Evolutionary conservation across 352 stramenopile species (phyloP), one percentile per base, ranked within the genome.

Genomic region (Peronospora farinosa): DNA sequence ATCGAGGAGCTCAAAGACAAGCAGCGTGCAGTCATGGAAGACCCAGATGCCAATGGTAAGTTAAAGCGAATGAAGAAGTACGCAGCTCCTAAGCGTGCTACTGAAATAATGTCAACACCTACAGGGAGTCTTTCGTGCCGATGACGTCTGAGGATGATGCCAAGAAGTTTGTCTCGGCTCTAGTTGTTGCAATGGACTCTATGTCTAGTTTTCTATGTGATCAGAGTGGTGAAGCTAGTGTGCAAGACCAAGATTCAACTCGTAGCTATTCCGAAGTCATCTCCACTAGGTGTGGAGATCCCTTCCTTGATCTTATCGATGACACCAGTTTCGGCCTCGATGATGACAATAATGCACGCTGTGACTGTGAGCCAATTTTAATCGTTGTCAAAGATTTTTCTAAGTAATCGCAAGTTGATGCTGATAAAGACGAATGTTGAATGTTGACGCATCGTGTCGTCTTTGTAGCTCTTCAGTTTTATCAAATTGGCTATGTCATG

Each of bases 41-140:
- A 88, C 60, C 78, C 74, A 15, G 74, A 86, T 47, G 61, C 65
- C 7, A 78, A 72, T 38, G 60, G 68, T 37, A 83, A 78, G 49
- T 56, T 88, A 31, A 72, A 82, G 53, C 62, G 74, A 21, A 66
- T 85, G 35, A 88, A 85, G 55, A 86, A 79, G 56, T 73, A 44
- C 36, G 4, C 30, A 16, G 8, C 35, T 42, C 23, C 42, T 28
- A 67, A 67, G 38, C 21, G 23, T 40, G 25, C 54, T 30, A 32
- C 43, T 45, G 40, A 49, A 27, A 16, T 9, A 38, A 15, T 50
- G 11, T 40, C 54, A 31, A 40, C 36, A 8, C 31, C 28, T 51
- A 44, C n/a, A 50, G 33, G 32, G 41, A 38, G 17, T 37, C 16
- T 47, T 19, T 30, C 9, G 1, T 40, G 32, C 43, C 31, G 35